Conservation (phyloP, 2,329 filamentous ascomycete genomes). For the Calycina marina region DNA sequence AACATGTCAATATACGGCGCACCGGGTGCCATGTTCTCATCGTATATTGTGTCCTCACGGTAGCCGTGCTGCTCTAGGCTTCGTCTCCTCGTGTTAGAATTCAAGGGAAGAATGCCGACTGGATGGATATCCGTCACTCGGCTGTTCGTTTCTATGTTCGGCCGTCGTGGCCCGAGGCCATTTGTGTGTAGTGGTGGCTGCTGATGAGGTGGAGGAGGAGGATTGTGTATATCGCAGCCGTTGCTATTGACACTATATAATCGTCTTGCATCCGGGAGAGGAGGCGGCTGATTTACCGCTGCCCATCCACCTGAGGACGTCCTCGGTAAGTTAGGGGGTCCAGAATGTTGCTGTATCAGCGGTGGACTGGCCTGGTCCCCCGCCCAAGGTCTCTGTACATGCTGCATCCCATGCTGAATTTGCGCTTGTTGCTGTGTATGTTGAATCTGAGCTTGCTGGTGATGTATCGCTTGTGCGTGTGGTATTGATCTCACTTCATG, state of each 20-base stretch:
- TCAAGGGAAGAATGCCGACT: no score
- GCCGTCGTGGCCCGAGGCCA: no score
- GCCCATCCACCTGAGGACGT: conserved; percentile 11
- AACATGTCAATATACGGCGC: conserved; percentile 21
- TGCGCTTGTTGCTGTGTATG: background rate
- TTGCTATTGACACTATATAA: background rate
- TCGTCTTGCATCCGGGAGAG: background rate
- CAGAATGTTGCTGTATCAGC: no score
- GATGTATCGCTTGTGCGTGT: conserved; percentile 3
- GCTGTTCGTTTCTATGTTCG: no score
- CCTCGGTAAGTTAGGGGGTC: no score
- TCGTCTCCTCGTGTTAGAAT: conserved; percentile 21
- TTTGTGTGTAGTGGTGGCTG: no score
- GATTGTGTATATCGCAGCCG: background rate
- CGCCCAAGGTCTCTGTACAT: background rate
- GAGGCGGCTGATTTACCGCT: conserved; percentile 5
- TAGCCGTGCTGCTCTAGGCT: conserved; percentile 10
- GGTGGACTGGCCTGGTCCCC: no score
- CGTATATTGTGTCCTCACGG: background rate
- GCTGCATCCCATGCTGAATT: no score
- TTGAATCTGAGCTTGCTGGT: background rate
- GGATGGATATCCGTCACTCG: no score
- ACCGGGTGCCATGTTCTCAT: conserved; percentile 7
- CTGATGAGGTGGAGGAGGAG: no score
- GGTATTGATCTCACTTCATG: background rate